Evolutionary conservation across 2,329 filamentous ascomycete species (phyloP).

Genomic region (Bipolaris sorokiniana): DNA sequence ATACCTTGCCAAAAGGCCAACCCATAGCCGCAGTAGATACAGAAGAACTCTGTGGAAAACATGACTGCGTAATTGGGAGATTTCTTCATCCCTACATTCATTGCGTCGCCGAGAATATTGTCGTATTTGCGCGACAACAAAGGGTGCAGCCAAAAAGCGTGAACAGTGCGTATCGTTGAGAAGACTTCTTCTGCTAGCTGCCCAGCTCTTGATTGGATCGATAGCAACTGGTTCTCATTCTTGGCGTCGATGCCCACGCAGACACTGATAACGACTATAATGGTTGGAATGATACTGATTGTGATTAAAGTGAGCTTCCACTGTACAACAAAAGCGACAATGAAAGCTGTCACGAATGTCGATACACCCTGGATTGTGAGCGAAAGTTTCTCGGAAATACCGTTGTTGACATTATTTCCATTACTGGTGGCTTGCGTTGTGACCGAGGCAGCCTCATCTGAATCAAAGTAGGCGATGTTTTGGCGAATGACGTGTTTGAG

Average conservation of each 20-base stretch:
- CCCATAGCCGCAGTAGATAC: slow-evolving; percentile 54
- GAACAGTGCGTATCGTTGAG: slow-evolving; percentile 57
- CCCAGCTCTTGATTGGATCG: slow-evolving; percentile 54
- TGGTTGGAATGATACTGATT: slow-evolving; percentile 56
- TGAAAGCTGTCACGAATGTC: slow-evolving; percentile 78
- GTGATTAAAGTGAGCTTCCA: slow-evolving; percentile 91
- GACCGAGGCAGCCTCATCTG: slow-evolving; percentile 88
- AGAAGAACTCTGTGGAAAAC: slow-evolving; percentile 53
- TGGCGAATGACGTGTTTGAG: slow-evolving; percentile 65
- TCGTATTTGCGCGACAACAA: slow-evolving; percentile 55
- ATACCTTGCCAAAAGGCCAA: slow-evolving; percentile 56
- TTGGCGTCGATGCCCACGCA: slow-evolving; percentile 47
- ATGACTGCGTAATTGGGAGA: slow-evolving; percentile 52
- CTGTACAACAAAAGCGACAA: slow-evolving; percentile 88
- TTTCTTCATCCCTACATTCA: slow-evolving; percentile 55
- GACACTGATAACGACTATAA: slow-evolving; percentile 39
- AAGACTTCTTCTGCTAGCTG: slow-evolving; percentile 59
- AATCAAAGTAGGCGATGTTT: slow-evolving; percentile 64
- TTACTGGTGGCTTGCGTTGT: slow-evolving; percentile 94
- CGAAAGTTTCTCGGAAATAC: slow-evolving; percentile 63
- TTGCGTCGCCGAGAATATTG: slow-evolving; percentile 50
- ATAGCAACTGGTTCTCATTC: slow-evolving; percentile 46
- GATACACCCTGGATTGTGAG: slow-evolving; percentile 52
- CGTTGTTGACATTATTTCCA: slow-evolving; percentile 91
- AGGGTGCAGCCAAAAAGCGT: slow-evolving; percentile 54